phyloP scores from a whole-genome alignment of 78 protist species.

The Chrysochromulina parva region DNA sequence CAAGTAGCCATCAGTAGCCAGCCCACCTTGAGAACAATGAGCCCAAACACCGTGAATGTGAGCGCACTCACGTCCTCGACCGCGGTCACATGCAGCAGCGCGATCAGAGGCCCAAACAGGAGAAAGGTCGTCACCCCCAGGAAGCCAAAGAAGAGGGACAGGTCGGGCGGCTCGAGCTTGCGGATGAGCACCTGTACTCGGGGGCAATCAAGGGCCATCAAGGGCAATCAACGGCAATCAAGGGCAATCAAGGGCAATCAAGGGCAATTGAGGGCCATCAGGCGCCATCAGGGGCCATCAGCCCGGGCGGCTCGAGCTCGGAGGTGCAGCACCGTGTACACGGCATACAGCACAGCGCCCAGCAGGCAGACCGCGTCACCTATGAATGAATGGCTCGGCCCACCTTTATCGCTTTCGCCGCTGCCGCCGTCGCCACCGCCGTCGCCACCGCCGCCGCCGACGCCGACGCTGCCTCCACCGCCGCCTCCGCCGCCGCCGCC shows the following conservation, averaged over 20 bases:
- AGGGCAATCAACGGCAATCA: too few relatives aligned
- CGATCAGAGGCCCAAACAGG: slow-evolving; percentile 41
- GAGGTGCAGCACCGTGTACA: slow-evolving; percentile 50
- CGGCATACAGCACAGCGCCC: slow-evolving; percentile 59
- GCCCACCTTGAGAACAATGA: neutral
- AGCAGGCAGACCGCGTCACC: slow-evolving; percentile 60
- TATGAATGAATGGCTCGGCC: neutral
- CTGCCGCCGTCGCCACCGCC: neutral
- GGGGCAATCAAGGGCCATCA: too few relatives aligned
- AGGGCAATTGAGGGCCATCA: too few relatives aligned
- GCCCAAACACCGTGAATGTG: neutral
- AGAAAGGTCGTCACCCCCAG: slow-evolving; percentile 51
- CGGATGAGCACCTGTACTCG: neutral
- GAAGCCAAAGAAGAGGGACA: slow-evolving; percentile 56
- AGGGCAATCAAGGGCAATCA: too few relatives aligned
- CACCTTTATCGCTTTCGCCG: neutral
- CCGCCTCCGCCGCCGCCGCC: too few relatives aligned
- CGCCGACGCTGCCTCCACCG: too few relatives aligned
- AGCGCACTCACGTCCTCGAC: neutral
- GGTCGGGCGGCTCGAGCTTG: slow-evolving; percentile 10
- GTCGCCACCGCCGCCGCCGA: neutral
- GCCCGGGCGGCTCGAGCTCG: neutral
- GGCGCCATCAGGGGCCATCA: too few relatives aligned
- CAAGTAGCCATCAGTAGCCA: neutral
- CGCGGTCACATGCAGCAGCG: slow-evolving; percentile 15